Base-by-base conservation (phyloP, 2,329 filamentous ascomycete species). In the Hypoxylon rubiginosum region DNA sequence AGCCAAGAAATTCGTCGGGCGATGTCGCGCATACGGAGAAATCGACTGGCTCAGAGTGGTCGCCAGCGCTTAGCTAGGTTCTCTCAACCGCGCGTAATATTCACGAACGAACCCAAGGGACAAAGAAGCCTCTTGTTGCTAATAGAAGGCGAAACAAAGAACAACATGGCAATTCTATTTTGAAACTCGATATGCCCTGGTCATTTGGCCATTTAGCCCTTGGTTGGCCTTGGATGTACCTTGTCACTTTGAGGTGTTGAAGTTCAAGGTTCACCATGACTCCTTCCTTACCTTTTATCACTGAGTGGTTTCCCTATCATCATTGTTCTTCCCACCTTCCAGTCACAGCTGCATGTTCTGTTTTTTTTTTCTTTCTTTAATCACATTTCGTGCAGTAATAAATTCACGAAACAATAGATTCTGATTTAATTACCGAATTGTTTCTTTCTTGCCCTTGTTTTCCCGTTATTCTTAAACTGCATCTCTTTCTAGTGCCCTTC, bases 41-140 rank as follows among this genome's bases (percentile, higher is more conserved):
- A 74, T 72, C 63, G 66, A 76, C 71, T 77, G 75, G 75, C 66
- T 65, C 54, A 64, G 61, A 67, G 57, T 66, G 59, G 61, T 58
- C 65, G 48, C 28, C 68, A 54, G 75, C 74, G 74, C 73, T 74
- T 77, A 75, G 60, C 56, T 56, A 67, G 67, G 67, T 28, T 66
- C 45, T 54, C 30, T 57, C 58, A 64, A 71, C 67, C 71, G 72
- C 71, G 71, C 71, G 69, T 71, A 70, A 62, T 58, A 45, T 63
- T 66, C 68, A 65, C 62, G 66, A 67, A 62, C 57, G 48, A 60
- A 36, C 56, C 49, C 41, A 59, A 59, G 46, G 21, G 60, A 73
- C 72, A 77, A 75, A 74, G 72, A 71, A 67, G 15, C 32, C 39
- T 65, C 63, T 63, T 54, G 70, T 62, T 58, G 62, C 46, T 36